Base-by-base conservation (phyloP, 371 early-diverging fungal genomes). In the Rhizopus microsporus region DNA sequence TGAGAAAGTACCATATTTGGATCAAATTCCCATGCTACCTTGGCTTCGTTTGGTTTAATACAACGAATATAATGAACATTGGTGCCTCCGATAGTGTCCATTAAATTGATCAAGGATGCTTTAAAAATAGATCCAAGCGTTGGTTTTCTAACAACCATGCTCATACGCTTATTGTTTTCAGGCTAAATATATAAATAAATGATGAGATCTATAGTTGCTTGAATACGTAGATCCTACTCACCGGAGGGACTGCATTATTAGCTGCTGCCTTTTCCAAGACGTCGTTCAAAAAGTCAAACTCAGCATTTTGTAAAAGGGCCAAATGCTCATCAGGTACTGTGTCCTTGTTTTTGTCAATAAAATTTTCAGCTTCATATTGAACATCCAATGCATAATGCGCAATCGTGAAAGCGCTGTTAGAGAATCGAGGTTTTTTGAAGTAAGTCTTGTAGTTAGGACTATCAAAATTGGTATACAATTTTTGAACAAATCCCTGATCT, bases 281-380 rank as follows among this genome's bases (percentile, higher is more conserved):
- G 23, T 59, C 60, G 3, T 47, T 23, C 60, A 95, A 71, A 65
- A 96, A 93, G 32, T 80, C 81, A 60, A 85, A 88, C 15, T 85
- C 77, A 3, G 87, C 77, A 13, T 75, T 76, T 62, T 85, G 84
- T 56, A 96, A 72, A 29, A 92, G 62, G 13, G 71, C 82, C 57
- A 93, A 63, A 46, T 91, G 80, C 68, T 98, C 97, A 52, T 97
- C 98, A 43, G 94, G 92, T 10, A 97, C 94, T 9, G 97, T 93
- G 77, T 99, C 99, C 76, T 93, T 95, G 80, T 99, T 99, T 83
- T 99, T 99, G 55, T 96, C 94, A 46, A 99, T 78, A 80, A 99
- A 99, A 8, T 93, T 95, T 29, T 95, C 94, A 34, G 90, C 84
- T 56, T 88, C 88, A 65, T 98, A 98, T 40, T 88, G 82, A 30